phyloP scores from a whole-genome alignment of 2,329 filamentous ascomycete species.

The Alternaria burnsii region DNA sequence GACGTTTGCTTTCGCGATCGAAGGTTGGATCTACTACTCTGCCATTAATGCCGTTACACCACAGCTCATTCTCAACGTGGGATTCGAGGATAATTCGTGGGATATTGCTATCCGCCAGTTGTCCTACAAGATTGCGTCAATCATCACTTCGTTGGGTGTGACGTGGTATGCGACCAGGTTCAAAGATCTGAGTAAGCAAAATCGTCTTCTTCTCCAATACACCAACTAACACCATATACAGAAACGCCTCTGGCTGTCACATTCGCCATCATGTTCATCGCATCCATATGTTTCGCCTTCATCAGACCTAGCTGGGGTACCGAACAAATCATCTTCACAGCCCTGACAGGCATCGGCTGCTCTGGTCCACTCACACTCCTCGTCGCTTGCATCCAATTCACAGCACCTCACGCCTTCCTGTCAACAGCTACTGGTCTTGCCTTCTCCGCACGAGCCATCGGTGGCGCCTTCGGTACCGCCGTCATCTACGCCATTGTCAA shows the following conservation, averaged over 20 bases:
- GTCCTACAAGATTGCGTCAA: slow-evolving; percentile 36
- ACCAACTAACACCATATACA: neutral
- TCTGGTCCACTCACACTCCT: slow-evolving; percentile 44
- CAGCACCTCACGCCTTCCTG: slow-evolving; percentile 41
- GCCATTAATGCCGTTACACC: slow-evolving; percentile 47
- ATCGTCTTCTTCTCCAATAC: neutral
- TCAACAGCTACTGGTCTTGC: slow-evolving; percentile 45
- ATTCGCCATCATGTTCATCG: slow-evolving; percentile 40
- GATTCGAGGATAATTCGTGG: slow-evolving; percentile 43
- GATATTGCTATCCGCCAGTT: slow-evolving; percentile 42
- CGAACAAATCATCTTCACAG: slow-evolving; percentile 38
- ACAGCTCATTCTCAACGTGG: slow-evolving; percentile 43
- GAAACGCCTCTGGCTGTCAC: slow-evolving; percentile 38
- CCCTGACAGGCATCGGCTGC: slow-evolving; percentile 38
- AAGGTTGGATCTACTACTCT: slow-evolving; percentile 65
- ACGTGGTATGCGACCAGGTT: slow-evolving; percentile 40
- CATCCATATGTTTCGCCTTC: slow-evolving; percentile 37
- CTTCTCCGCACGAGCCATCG: slow-evolving; percentile 45
- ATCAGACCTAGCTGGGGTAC: slow-evolving; percentile 37
- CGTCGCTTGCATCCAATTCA: slow-evolving; percentile 45
- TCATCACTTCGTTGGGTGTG: slow-evolving; percentile 32
- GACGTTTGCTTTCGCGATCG: slow-evolving; percentile 65
- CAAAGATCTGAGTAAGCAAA: slow-evolving; percentile 39
- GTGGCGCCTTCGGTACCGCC: slow-evolving; percentile 44
- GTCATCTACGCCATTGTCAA: slow-evolving; percentile 44